These are phyloP conservation scores for Apiotrichum akiyoshidainum DNA, from an alignment of 1,284 basidiomycete species.

Conservation along the genomic window DNA sequence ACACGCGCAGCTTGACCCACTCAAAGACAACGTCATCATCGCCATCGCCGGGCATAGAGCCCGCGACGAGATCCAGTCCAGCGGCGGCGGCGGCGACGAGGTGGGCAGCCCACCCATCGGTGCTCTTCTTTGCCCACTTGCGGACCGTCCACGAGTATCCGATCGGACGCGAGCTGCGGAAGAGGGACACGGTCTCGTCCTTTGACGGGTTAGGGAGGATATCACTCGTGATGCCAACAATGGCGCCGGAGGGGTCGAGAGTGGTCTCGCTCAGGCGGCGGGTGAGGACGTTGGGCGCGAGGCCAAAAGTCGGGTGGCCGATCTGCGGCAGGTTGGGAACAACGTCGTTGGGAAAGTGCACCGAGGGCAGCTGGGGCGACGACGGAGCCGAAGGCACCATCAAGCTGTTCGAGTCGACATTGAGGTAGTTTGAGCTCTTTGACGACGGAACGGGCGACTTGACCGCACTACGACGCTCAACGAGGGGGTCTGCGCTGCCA, in stretches of 20 bases:
- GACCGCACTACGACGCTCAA: not conserved
- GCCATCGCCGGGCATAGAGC: constrained; percentile 21
- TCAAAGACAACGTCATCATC: constrained; percentile 49
- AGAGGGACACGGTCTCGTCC: constrained; percentile 5
- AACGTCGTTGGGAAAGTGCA: constrained; percentile 10
- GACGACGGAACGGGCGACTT: not conserved
- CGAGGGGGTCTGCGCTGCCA: constrained; percentile 6
- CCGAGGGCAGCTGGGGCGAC: constrained; percentile 6
- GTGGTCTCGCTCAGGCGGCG: constrained; percentile 25
- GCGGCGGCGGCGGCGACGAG: constrained; percentile 42
- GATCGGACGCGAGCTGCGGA: constrained; percentile 37
- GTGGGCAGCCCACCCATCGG: constrained; percentile 42
- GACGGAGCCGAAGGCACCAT: constrained; percentile 5
- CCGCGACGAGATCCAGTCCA: constrained; percentile 38
- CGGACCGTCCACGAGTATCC: constrained; percentile 76
- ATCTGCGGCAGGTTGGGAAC: constrained; percentile 7
- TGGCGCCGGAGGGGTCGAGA: constrained; percentile 32
- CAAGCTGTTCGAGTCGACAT: not conserved
- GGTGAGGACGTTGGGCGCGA: constrained; percentile 35
- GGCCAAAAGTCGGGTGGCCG: constrained; percentile 45
- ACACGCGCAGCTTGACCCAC: constrained; percentile 43
- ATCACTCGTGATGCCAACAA: constrained; percentile 28
- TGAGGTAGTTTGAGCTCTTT: constrained; percentile 2
- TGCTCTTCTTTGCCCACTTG: constrained; percentile 66
- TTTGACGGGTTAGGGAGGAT: not conserved